Base-by-base conservation (phyloP, 768 basidiomycete species). In the Calocera cornea region DNA sequence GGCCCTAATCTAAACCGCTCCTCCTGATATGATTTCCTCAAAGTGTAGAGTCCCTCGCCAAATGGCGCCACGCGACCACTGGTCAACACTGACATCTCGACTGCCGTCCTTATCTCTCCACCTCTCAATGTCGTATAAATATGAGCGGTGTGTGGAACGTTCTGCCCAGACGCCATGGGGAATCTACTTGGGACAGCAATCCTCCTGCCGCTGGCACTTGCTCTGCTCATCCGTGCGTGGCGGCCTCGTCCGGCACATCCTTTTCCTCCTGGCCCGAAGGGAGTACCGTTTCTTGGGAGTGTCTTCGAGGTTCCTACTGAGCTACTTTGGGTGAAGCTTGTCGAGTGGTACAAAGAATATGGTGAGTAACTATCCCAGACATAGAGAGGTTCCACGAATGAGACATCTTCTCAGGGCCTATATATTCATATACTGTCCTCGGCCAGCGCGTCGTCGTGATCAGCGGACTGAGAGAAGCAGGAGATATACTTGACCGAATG, bases 271-370 rank as follows among this genome's bases (percentile, higher is more conserved):
- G 85, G 84, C 12, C 85, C 85, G 0, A 79, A 75, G 65, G 81
- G 81, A 41, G 75, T 85, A 40, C 84, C 82, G 3, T 64, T 86
- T 14, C 73, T 86, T 34, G 86, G 85, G 14, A 86, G 83, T 69
- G 70, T 83, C 14, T 74, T 83, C 29, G 81, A 83, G 69, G 81
- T 86, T 79, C 82, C 84, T 34, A 72, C 74, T 17, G 77, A 79
- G 5, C 14, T 38, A 14, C 36, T 38, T 5, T 38, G 36, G 36
- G 16, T 17, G 44, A 47, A 47, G 24, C 24, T 47, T 7, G 19
- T 47, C 44, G 44, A 47, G 19, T 47, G 44, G 44, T 17, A 3
- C 16, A 24, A 47, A 47, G 19, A 8, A 47, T 47, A 47, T 19
- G 44, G 44, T 47, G 24, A 3, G 44, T 24, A 5, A 24, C 16